Percentiles rank a stretch among this genome's conserved stretches.
Evolutionary conservation across 1,284 basidiomycete genomes (phyloP).

Genomic region (Trametes sp.): DNA sequence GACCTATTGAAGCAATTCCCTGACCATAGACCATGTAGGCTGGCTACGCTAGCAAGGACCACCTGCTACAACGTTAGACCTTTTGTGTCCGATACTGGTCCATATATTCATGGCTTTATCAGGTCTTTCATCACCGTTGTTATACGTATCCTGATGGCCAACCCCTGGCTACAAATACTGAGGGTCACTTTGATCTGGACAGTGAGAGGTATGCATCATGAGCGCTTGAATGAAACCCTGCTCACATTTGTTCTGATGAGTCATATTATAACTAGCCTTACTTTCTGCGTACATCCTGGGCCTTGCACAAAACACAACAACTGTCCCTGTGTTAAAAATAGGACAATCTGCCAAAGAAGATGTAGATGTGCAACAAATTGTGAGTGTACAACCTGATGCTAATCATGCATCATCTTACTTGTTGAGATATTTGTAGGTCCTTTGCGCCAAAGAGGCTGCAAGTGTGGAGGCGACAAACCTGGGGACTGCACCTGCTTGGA

Average conservation of each 20-base stretch:
- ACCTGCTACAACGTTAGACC: slow-evolving; percentile 50
- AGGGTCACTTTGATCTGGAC: neutral
- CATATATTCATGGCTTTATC: neutral
- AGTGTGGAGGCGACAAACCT: slow-evolving; percentile 45
- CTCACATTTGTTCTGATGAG: slow-evolving; percentile 31
- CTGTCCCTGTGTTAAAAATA: slow-evolving; percentile 45
- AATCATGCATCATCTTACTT: neutral
- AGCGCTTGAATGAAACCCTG: neutral
- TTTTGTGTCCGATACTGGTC: slow-evolving; percentile 20
- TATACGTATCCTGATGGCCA: slow-evolving; percentile 25
- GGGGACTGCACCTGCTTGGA: neutral
- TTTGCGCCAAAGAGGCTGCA: slow-evolving; percentile 5
- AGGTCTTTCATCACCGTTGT: slow-evolving; percentile 41
- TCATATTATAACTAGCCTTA: neutral
- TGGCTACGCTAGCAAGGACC: slow-evolving; percentile 48
- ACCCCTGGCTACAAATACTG: neutral
- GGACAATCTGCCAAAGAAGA: slow-evolving; percentile 31
- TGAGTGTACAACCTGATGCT: neutral
- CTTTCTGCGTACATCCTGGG: slow-evolving; percentile 51
- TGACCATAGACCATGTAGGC: slow-evolving; percentile 44
- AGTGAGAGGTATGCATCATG: neutral
- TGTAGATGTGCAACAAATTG: slow-evolving; percentile 46
- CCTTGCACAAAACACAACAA: slow-evolving; percentile 41
- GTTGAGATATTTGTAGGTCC: neutral
- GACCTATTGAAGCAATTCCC: slow-evolving; percentile 42